A percentile compares a stretch with the other conserved stretches of the same genome.
These are phyloP conservation scores for Gillenia trifoliata DNA, from an alignment of 306 rosid species.

Conservation along the genomic window DNA sequence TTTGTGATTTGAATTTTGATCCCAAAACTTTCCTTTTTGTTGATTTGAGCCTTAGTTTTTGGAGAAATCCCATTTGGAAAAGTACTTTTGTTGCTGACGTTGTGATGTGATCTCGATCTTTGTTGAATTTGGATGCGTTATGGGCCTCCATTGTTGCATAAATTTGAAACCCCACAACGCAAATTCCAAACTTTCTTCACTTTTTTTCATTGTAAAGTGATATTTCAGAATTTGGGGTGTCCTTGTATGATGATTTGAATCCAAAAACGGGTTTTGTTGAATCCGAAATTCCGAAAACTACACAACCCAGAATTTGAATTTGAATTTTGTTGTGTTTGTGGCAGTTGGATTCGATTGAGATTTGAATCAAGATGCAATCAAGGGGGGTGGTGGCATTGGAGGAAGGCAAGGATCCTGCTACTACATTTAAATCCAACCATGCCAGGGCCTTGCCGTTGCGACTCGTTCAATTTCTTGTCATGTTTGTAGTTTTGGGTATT, in stretches of 20 bases:
- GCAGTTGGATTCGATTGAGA: slow-evolving; percentile 29
- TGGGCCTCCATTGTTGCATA: slow-evolving; percentile 17
- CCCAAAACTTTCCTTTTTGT: slow-evolving; percentile 3
- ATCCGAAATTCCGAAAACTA: slow-evolving; percentile 10
- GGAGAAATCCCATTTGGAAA: slow-evolving; percentile 4
- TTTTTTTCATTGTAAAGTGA: not conserved
- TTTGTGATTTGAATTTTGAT: slow-evolving; percentile 19
- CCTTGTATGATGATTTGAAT: not conserved
- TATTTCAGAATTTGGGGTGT: not conserved
- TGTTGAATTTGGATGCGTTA: slow-evolving; percentile 22
- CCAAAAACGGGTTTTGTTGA: not conserved
- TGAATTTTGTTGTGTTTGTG: not conserved
- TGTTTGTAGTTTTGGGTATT: slow-evolving; percentile 62
- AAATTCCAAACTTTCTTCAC: slow-evolving; percentile 1
- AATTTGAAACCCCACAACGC: slow-evolving; percentile 17
- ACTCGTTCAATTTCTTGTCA: slow-evolving; percentile 56
- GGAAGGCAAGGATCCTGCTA: slow-evolving; percentile 72
- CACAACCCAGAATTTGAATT: slow-evolving; percentile 17
- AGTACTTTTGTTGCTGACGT: slow-evolving; percentile 8
- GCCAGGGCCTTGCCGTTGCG: slow-evolving; percentile 69
- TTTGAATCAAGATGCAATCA: slow-evolving; percentile 45
- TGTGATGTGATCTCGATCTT: slow-evolving; percentile 24
- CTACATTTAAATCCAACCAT: slow-evolving; percentile 37
- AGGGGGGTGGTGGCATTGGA: slow-evolving; percentile 54
- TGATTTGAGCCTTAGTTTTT: not conserved